Base-by-base conservation (phyloP, 208 protist genomes). In the Histomonas meleagridis region DNA sequence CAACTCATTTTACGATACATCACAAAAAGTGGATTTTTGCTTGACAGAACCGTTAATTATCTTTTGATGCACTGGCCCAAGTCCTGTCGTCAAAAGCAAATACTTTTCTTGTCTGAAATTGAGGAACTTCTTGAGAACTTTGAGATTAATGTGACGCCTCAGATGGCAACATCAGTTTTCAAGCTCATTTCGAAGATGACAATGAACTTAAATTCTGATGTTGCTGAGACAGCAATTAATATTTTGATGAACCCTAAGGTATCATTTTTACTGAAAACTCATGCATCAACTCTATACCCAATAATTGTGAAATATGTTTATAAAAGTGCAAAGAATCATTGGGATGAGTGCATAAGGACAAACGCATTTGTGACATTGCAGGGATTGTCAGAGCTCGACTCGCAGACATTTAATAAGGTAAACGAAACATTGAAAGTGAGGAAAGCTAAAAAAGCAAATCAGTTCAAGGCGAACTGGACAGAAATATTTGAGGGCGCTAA, bases 331-430 rank as follows among this genome's bases (percentile, higher is more conserved):
- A 32, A 86, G 26, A 43, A 86, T 38, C 76, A 86, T 49, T 86
- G 76, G 76, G 76, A 86, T 86, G 76, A 86, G 9, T 86, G 76
- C 38, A 86, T 48, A 55, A 51, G 46, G 21, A 86, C 76, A 4
- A 86, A 86, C 38, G 76, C 76, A 38, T 55, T 51, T 35, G 76
- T 86, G 14, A 46, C 46, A 55, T 55, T 86, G 28, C 76, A 86
- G 26, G 32, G 26, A 16, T 55, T 86, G 16, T 86, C 76, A 38
- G 76, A 86, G 55, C 51, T 86, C 7, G 76, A 86, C 38, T 57
- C 51, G 10, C 18, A 51, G 18, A 40, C 35, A 18, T 86, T 86
- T 48, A 55, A 51, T 21, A 51, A 86, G 16, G 46, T 26, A 35
- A 86, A 86, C 26, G 76, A 86, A 9, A 18, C 40, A 18, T n/a